Conservation (phyloP, 495 filamentous ascomycete genomes). For the Trichoderma erinaceum region DNA sequence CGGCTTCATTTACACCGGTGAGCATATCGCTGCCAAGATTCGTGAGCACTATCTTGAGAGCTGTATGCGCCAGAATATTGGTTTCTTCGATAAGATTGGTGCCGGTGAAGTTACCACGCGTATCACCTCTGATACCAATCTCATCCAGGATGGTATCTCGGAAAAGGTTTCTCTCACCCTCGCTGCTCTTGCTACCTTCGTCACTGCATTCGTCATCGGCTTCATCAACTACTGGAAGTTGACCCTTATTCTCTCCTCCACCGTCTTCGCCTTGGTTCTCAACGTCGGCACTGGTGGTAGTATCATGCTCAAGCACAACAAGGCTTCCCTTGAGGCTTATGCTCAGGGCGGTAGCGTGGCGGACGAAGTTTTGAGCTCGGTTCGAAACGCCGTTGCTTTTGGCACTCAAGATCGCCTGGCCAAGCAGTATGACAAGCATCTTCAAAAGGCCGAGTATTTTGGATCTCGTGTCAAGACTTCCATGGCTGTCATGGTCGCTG, state of each 20-base stretch:
- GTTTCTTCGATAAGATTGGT: constrained; percentile 36
- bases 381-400: constrained; percentile 58
- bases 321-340: constrained; percentile 26
- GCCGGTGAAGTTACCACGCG: constrained; percentile 34
- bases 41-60: constrained; percentile 30
- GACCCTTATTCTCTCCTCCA: constrained; percentile 38
- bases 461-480: constrained; percentile 59
- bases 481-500: constrained; percentile 40
- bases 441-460: constrained; percentile 57
- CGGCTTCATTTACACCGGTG: constrained; percentile 77
- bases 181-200: constrained; percentile 33
- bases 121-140: constrained; percentile 47
- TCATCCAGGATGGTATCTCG: constrained; percentile 50
- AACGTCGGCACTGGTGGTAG: constrained; percentile 37
- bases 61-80: constrained; percentile 34
- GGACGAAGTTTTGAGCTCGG: constrained; percentile 48
- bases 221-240: constrained; percentile 41
- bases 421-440: constrained; percentile 60
- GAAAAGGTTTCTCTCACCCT: constrained; percentile 40
- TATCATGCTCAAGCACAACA: constrained; percentile 33
- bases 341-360: constrained; percentile 53
- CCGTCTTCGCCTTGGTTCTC: constrained; percentile 40
- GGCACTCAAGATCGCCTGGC: constrained; percentile 60
- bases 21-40: constrained; percentile 30
- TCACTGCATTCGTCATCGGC: constrained; percentile 36